These are phyloP conservation scores for Thraustochytrium sp. DNA, from an alignment of 352 stramenopile genomes.

Conservation along the genomic window DNA sequence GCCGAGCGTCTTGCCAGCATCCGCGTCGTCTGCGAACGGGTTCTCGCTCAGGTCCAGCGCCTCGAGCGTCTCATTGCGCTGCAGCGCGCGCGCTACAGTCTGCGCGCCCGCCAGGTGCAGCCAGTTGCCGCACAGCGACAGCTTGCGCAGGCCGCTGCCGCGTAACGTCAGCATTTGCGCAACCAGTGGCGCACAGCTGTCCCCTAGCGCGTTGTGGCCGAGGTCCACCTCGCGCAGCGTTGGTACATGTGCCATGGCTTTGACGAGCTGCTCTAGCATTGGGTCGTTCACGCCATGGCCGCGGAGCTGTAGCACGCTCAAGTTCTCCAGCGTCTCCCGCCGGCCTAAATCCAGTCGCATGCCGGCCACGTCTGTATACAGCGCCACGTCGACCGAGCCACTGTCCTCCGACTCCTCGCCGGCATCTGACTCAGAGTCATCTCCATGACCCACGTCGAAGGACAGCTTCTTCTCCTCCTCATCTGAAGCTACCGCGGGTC, in stretches of 20 bases:
- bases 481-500: not conserved
- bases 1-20: not conserved
- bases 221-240: not conserved
- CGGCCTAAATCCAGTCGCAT: not conserved
- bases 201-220: not conserved
- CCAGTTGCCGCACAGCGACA: not conserved
- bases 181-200: not conserved
- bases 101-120: not conserved
- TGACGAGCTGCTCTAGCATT: not conserved
- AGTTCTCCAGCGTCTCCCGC: not conserved
- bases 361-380: not conserved
- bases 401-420: not conserved
- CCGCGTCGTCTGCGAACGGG: not conserved
- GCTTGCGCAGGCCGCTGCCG: not conserved
- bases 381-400: not conserved
- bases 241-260: not conserved
- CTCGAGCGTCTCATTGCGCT: not conserved
- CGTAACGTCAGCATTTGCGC: not conserved
- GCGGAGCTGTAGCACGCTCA: not conserved
- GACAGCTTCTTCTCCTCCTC: not conserved
- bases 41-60: not conserved
- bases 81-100: not conserved
- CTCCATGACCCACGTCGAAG: not conserved
- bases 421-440: not conserved
- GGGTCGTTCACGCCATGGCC: conserved; percentile 11